Evolutionary conservation across 139 green algal species (phyloP).

Genomic region (Bryopsis sp.): DNA sequence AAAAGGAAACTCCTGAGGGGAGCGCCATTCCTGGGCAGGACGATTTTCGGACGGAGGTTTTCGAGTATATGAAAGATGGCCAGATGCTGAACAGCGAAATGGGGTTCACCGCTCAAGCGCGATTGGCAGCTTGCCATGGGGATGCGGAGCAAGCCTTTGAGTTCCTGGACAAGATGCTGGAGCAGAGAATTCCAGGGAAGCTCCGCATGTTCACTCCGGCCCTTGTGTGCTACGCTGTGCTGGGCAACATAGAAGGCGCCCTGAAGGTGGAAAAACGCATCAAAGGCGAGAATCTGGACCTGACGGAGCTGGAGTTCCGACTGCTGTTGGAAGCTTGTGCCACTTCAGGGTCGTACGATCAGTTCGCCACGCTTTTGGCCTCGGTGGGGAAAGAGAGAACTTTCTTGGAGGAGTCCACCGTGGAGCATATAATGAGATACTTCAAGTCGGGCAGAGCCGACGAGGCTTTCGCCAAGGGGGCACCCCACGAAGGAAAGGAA

Average conservation of each 20-base stretch:
- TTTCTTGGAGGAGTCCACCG: not conserved
- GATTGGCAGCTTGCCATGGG: not conserved
- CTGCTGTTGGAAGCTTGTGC: slow-evolving; percentile 47
- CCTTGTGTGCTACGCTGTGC: slow-evolving; percentile 1
- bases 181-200: not conserved
- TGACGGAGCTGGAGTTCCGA: slow-evolving; percentile 58
- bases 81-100: not conserved
- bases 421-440: not conserved
- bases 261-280: slow-evolving; percentile 26
- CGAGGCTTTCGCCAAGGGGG: not conserved
- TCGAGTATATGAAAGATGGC: slow-evolving; percentile 2
- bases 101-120: not conserved
- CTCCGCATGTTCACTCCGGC: slow-evolving; percentile 14
- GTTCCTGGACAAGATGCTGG: slow-evolving; percentile 15
- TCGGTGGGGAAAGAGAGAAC: not conserved
- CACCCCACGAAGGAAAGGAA: not conserved
- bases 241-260: not conserved
- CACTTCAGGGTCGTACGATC: not conserved
- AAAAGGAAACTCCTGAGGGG: too few species aligned
- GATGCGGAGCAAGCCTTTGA: slow-evolving; percentile 1
- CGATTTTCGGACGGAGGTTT: not conserved
- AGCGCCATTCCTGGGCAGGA: too few species aligned
- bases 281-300: slow-evolving; percentile 31
- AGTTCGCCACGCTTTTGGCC: not conserved
- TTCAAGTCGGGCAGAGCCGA: not conserved